Conservation (phyloP, 345 rosid genomes). For the Eucalyptus regnans region DNA sequence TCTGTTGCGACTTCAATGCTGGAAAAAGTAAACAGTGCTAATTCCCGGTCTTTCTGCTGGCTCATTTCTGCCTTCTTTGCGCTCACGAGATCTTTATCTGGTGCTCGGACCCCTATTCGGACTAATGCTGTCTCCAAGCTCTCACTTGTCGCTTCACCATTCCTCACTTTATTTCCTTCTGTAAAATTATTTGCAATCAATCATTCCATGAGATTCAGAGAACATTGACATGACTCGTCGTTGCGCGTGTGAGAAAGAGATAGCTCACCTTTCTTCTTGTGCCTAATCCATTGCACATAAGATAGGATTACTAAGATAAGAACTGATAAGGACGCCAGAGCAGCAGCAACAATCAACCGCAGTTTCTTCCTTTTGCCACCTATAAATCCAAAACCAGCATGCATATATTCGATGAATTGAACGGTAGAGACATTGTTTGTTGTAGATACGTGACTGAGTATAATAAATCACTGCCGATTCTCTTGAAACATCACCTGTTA, state of each 20-base stretch:
- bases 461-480: not conserved
- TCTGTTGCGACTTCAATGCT: constrained; percentile 14
- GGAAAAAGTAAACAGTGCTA: not conserved
- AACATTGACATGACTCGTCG: not conserved
- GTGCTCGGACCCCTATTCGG: not conserved
- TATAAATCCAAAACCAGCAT: not conserved
- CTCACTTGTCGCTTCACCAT: not conserved
- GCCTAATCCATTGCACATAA: not conserved
- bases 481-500: not conserved
- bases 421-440: not conserved
- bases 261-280: not conserved
- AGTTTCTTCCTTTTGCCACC: not conserved
- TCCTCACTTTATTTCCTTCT: not conserved
- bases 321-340: not conserved
- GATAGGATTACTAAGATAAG: not conserved
- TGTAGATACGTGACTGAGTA: not conserved
- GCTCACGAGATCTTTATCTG: not conserved
- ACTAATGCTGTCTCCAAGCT: not conserved
- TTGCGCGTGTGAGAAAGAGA: not conserved
- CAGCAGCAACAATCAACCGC: not conserved
- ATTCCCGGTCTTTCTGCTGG: not conserved
- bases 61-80: not conserved
- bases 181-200: not conserved
- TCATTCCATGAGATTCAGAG: not conserved
- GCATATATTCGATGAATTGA: not conserved